Percentiles rank a stretch among this genome's conserved stretches.
Evolutionary conservation across 163 green algal species (phyloP).

Genomic region (Scenedesmus sp.): DNA sequence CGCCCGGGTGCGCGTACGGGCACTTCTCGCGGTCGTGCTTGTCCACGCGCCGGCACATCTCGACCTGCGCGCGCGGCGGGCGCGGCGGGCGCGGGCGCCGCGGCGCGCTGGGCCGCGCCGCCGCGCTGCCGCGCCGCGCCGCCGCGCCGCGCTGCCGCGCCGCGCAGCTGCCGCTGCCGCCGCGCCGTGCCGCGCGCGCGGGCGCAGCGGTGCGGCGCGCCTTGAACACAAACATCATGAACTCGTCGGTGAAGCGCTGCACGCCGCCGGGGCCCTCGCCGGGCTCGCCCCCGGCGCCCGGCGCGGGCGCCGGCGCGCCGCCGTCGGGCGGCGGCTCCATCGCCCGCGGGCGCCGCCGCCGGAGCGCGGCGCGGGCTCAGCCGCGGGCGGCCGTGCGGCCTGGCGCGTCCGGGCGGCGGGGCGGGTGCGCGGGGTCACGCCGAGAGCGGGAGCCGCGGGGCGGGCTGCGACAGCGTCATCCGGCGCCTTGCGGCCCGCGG

Average conservation of each 20-base stretch:
- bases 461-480: too few relatives aligned
- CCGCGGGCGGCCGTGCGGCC: too few relatives aligned
- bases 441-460: too few relatives aligned
- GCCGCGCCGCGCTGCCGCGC: neutral
- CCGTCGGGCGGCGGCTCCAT: neutral
- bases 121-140: neutral
- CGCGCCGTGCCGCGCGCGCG: neutral
- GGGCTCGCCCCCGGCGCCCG: neutral
- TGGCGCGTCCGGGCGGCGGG: too few relatives aligned
- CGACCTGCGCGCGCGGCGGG: neutral
- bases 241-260: constrained; percentile 22
- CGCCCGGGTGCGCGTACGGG: constrained; percentile 75
- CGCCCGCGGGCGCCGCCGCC: neutral
- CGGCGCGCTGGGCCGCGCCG: too few relatives aligned
- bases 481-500: too few relatives aligned
- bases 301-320: neutral
- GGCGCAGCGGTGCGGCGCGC: neutral
- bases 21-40: constrained; percentile 84
- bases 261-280: neutral
- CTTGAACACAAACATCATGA: constrained; percentile 42
- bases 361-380: too few relatives aligned
- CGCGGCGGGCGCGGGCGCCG: too few relatives aligned
- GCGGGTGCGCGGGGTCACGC: too few relatives aligned
- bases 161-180: neutral
- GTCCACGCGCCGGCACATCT: constrained; percentile 36